Percentiles rank a stretch among this genome's conserved stretches.
Evolutionary conservation across 352 stramenopile species (phyloP).

Genomic region (Pythium aquatile): DNA sequence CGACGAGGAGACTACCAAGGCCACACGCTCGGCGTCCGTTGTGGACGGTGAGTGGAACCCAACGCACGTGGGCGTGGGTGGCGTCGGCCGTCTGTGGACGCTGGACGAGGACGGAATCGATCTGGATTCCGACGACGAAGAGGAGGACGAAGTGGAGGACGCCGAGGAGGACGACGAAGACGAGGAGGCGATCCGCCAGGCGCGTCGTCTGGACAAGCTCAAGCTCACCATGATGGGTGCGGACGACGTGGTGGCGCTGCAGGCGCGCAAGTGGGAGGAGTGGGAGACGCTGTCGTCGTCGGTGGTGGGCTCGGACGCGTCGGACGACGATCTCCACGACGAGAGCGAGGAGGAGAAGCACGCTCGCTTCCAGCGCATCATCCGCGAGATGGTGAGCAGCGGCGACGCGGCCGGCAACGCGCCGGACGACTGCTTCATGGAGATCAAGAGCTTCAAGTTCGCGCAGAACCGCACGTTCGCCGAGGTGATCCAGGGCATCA

Average conservation of each 20-base stretch:
- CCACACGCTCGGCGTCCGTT: constrained; percentile 24
- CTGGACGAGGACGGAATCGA: constrained; percentile 76
- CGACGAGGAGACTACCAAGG: constrained; percentile 27
- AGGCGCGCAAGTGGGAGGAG: constrained; percentile 63
- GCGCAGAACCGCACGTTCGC: constrained; percentile 88
- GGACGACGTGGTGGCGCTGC: constrained; percentile 53
- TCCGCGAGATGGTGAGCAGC: constrained; percentile 79
- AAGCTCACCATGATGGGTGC: constrained; percentile 70
- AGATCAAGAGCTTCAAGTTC: constrained; percentile 94
- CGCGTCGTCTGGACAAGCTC: constrained; percentile 55
- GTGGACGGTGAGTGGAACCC: constrained; percentile 53
- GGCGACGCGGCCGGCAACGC: constrained; percentile 72
- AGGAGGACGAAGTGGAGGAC: constrained; percentile 8
- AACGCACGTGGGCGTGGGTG: constrained; percentile 62
- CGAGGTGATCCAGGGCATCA: constrained; percentile 73
- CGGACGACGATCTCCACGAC: constrained; percentile 52
- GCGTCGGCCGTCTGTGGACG: constrained; percentile 77
- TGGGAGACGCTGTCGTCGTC: constrained; percentile 82
- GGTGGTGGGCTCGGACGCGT: constrained; percentile 13
- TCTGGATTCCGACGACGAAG: constrained; percentile 28
- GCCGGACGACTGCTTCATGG: constrained; percentile 90
- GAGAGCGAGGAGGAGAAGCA: constrained; percentile 36
- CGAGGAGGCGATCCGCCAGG: constrained; percentile 16
- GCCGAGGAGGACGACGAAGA: constrained; percentile 1
- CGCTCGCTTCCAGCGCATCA: constrained; percentile 69